Evolutionary conservation across 2,329 filamentous ascomycete species (phyloP).

Genomic region (Botryotinia narcissicola): DNA sequence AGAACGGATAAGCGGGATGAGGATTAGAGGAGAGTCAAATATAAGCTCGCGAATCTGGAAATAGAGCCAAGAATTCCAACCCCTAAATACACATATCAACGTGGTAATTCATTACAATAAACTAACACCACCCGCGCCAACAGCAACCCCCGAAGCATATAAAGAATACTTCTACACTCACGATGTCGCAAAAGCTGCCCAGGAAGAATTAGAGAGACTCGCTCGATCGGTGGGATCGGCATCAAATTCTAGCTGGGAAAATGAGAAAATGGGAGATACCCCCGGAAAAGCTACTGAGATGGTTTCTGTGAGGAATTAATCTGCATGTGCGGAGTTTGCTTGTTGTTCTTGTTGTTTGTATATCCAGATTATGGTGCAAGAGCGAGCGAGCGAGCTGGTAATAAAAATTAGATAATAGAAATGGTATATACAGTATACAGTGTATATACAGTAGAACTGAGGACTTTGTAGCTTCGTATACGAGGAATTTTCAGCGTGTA

Average conservation of each 20-base stretch:
- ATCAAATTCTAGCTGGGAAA: neutral
- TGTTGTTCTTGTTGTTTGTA: no score
- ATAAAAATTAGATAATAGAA: no score
- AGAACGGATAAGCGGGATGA: no score
- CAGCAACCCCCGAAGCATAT: neutral
- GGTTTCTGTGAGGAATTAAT: neutral
- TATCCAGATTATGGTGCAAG: no score
- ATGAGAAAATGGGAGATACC: neutral
- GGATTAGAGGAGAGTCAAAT: neutral
- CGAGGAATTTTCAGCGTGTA: no score
- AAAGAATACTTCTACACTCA: neutral
- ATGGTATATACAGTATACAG: no score
- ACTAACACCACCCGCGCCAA: neutral
- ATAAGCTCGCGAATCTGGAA: no score
- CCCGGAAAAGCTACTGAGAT: neutral
- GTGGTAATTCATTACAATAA: neutral
- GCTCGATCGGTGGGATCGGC: neutral
- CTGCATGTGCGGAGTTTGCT: no score
- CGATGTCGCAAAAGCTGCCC: neutral
- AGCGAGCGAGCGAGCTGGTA: no score
- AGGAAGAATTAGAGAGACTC: neutral
- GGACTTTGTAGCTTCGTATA: no score
- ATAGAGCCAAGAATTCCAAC: rapidly evolving
- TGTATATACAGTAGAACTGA: no score
- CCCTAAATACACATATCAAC: rapidly evolving